Evolutionary conservation across 345 rosid genomes (phyloP), one percentile per base, ranked within the genome.

Genomic region (Camelina hispida): DNA sequence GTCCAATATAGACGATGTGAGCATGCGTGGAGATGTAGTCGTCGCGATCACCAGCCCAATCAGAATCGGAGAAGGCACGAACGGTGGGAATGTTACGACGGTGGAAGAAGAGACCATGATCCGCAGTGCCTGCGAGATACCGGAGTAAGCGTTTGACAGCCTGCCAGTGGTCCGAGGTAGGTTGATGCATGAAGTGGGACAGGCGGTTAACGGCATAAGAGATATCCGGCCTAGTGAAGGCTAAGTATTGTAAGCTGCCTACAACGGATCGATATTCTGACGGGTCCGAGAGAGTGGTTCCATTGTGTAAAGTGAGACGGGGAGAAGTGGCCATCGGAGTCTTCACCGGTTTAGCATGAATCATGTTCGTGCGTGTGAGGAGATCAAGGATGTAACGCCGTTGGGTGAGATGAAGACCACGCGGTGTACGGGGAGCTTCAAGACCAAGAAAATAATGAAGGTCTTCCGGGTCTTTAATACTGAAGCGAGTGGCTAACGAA

Each of bases 301-400:
- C 40, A 0, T 10, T 7, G 2, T 1, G 0, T 0, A 35, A 2
- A 1, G 10, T 1, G 2, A 35, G 40, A 0, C 12, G 12, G 3
- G 44, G 5, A 1, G 1, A 4, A 1, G 4, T 1, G 1, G 44
- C 44, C 15, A 11, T 40, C 0, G 44, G 44, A 0, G 44, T 40
- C 1, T 4, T 2, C 0, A 40, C 44, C 1, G 44, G 44, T 1
- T 11, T 40, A 0, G 44, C 15, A 0, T 40, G 5, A 1, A 12
- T 0, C 44, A 11, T 40, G 5, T 11, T 40, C 2, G 10, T 7
- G 10, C 40, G 40, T 2, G 10, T 35, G 2, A 35, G 40, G 1
- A 35, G 40, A 1, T 35, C 40, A 1, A 35, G 40, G 1, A 35
- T 35, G 2, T 35, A 35, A 0, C 40, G 10, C 10, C 10, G 10